Evolutionary conservation across 75 land plant species (phyloP), one percentile per base, ranked within the genome.

Genomic region (Sequoiadendron giganteum): DNA sequence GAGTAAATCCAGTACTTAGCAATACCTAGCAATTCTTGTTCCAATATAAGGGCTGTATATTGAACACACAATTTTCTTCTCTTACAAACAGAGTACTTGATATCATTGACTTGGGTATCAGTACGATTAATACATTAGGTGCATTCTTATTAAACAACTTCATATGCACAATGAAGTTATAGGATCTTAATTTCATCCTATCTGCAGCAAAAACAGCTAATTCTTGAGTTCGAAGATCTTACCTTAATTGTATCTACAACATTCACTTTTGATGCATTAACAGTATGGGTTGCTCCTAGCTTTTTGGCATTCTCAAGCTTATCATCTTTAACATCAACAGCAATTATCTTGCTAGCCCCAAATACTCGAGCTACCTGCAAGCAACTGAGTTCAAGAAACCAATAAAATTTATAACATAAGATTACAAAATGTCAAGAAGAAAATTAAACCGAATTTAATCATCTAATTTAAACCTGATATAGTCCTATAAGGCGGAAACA

Each of bases 311-410:
- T 95, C 83, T 95, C 90, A 30, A 98, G 93, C 86, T 98, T 98
- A 15, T 94, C 94, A 89, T 97, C 99, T 61, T 93, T 92, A 86
- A 98, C 88, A 91, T 98, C 99, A 28, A 98, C 97, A 68, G 99
- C 99, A 93, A 98, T 97, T 77, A 98, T 91, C 85, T 93, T 93
- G 81, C 95, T 89, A 42, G 95, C 99, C 48, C 99, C 99, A 93
- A 97, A 98, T 11, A 97, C 97, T 21, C 92, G 90, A 48, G 99
- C 99, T 81, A 97, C 88, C 94, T 98, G 99, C 93, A 98, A 88
- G 86, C 99, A 98, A 91, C 99, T 98, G 96, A 77, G 72, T 65
- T 86, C 90, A 36, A 79, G 68, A 83, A 75, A 72, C 38, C 45
- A 89, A 85, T 88, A 49, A 80, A 21, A 68, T 85, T 16, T 38